Conservation (phyloP, 306 rosid species). For the Sphenostylis stenocarpa region DNA sequence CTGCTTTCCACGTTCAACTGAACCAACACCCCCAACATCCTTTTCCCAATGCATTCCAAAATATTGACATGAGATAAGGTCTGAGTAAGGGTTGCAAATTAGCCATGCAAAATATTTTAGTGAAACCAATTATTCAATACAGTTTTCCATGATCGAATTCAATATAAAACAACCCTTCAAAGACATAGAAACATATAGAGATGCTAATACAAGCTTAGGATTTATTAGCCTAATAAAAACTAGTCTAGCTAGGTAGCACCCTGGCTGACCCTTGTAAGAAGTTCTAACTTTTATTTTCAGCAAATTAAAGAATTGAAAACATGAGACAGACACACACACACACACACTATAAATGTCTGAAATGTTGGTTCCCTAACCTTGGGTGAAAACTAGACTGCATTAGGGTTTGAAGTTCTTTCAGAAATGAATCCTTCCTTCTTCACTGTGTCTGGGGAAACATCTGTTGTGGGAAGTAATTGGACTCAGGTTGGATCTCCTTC, state of each 20-base stretch:
- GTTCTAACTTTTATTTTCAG: slow-evolving; percentile 19
- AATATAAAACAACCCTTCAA: slow-evolving; percentile 12
- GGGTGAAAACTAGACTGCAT: slow-evolving; percentile 22
- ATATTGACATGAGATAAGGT: no score
- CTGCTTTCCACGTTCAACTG: no score
- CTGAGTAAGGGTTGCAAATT: neutral
- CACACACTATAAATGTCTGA: slow-evolving; percentile 46
- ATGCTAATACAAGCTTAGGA: slow-evolving; percentile 24
- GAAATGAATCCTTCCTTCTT: slow-evolving; percentile 32
- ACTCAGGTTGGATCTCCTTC: slow-evolving; percentile 34
- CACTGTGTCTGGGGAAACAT: slow-evolving; percentile 55
- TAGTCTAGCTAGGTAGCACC: slow-evolving; percentile 5
- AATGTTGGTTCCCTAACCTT: slow-evolving; percentile 14
- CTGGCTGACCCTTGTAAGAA: neutral
- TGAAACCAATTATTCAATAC: neutral
- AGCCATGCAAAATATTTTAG: neutral
- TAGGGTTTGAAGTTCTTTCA: neutral
- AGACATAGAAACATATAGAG: neutral
- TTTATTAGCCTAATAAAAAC: slow-evolving; percentile 1
- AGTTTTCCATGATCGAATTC: neutral
- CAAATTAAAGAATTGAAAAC: slow-evolving; percentile 30
- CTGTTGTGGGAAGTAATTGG: slow-evolving; percentile 41
- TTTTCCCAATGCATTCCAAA: no score
- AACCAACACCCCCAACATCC: no score
- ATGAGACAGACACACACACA: neutral